These are phyloP conservation scores for Casuarina equisetifolia DNA, from an alignment of 306 rosid genomes.

Conservation along the genomic window DNA sequence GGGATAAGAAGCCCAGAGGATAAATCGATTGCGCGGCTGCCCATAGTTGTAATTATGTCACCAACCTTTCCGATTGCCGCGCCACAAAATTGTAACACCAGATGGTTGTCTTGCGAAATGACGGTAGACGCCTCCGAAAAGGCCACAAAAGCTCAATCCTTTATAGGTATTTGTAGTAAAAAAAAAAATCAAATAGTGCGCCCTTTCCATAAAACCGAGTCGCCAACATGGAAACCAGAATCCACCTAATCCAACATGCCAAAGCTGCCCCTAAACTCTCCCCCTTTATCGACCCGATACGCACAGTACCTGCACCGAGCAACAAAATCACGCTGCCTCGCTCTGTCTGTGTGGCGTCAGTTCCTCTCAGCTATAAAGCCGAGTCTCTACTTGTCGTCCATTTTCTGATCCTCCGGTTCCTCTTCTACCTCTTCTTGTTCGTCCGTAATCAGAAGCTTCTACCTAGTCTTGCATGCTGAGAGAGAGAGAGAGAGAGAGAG, in stretches of 20 bases:
- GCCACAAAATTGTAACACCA: not conserved
- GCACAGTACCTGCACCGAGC: constrained; percentile 1
- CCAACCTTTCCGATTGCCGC: not conserved
- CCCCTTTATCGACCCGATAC: not conserved
- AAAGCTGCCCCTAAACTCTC: constrained; percentile 20
- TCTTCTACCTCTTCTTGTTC: not conserved
- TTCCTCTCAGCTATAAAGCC: not conserved
- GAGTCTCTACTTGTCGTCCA: not conserved
- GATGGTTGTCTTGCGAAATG: not conserved
- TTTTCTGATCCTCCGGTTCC: not conserved
- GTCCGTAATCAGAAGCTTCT: constrained; percentile 21
- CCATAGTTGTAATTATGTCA: not conserved
- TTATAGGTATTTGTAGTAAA: not conserved
- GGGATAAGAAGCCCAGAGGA: not conserved
- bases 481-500: constrained; percentile 9
- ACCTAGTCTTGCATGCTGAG: constrained; percentile 31
- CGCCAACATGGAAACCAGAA: constrained; percentile 13
- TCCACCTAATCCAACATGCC: not conserved
- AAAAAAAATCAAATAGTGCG: not conserved
- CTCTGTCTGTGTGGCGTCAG: constrained; percentile 33
- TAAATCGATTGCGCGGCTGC: not conserved
- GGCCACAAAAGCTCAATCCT: not conserved
- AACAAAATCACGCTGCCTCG: constrained; percentile 1
- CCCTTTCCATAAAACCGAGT: not conserved
- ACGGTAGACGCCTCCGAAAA: constrained; percentile 3